Conservation (phyloP, 176 grass and related monocot genomes). For the Panicum miliaceum region DNA sequence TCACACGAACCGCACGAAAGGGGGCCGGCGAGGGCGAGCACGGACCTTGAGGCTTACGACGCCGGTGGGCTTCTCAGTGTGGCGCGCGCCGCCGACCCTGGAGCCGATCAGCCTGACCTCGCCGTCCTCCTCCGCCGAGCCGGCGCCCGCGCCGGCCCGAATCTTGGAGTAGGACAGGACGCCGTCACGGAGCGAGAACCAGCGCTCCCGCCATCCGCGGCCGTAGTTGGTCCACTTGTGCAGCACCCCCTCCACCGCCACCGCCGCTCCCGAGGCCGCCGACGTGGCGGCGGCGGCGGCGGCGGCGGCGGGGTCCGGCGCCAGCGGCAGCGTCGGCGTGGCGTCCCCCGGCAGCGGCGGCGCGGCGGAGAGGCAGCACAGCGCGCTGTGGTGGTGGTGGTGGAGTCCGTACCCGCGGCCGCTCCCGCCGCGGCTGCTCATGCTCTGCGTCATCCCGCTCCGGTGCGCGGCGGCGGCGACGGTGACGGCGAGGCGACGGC, state of each 20-base stretch:
- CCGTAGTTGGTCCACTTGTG: conserved; percentile 96
- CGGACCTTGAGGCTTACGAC: conserved; percentile 55
- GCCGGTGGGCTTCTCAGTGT: conserved; percentile 44
- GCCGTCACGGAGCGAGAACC: conserved; percentile 78
- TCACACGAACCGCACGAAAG: conserved; percentile 32
- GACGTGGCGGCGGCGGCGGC: not conserved
- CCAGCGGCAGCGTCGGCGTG: conserved; percentile 28
- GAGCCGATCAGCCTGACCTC: conserved; percentile 65
- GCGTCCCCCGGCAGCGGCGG: conserved; percentile 33
- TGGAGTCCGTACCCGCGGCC: not conserved
- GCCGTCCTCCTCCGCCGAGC: conserved; percentile 12
- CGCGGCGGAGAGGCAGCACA: conserved; percentile 69
- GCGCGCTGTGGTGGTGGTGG: conserved; percentile 38
- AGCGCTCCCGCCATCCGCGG: conserved; percentile 71
- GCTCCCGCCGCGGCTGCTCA: conserved; percentile 20
- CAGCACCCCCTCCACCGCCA: conserved; percentile 59
- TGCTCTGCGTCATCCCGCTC: conserved; percentile 36
- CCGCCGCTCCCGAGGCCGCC: conserved; percentile 26
- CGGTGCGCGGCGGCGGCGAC: conserved; percentile 11
- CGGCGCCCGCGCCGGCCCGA: conserved; percentile 30
- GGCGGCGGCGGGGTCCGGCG: conserved; percentile 23
- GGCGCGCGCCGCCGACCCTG: conserved; percentile 32
- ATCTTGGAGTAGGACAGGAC: conserved; percentile 90
- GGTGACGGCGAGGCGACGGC: conserved; percentile 7
- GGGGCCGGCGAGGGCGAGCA: not conserved